phyloP scores from a whole-genome alignment of 306 rosid genomes.

The Vachellia pachyceras region DNA sequence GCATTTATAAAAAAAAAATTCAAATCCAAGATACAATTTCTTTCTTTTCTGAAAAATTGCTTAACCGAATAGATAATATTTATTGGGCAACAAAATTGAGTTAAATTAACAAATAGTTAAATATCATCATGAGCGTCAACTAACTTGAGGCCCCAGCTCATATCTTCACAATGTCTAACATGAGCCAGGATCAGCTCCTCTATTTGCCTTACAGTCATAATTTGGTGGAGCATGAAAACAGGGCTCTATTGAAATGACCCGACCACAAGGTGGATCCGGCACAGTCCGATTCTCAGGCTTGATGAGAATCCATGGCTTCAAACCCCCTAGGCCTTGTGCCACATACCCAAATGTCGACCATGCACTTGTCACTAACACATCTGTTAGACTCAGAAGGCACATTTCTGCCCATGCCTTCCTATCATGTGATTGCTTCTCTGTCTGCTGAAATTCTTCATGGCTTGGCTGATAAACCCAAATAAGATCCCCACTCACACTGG shows the following conservation, averaged over 20 bases:
- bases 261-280: constrained; percentile 66
- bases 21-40: not conserved
- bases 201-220: constrained; percentile 72
- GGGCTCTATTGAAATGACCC: constrained; percentile 73
- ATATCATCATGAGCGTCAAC: constrained; percentile 28
- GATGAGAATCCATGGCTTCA: constrained; percentile 72
- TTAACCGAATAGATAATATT: not conserved
- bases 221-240: constrained; percentile 81
- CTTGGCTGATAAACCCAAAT: constrained; percentile 71
- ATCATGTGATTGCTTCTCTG: constrained; percentile 63
- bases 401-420: constrained; percentile 81
- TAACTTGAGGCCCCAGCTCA: constrained; percentile 86
- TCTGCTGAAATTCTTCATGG: constrained; percentile 73
- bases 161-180: constrained; percentile 80
- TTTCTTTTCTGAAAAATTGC: not conserved
- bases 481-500: constrained; percentile 64
- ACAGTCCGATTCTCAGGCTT: constrained; percentile 67
- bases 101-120: constrained; percentile 5
- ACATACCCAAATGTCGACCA: constrained; percentile 89
- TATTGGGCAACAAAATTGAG: not conserved
- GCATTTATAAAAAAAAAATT: no score
- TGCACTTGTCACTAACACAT: constrained; percentile 68
- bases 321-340: constrained; percentile 75
- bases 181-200: constrained; percentile 69
- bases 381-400: constrained; percentile 67